Evolutionary conservation across 2,329 filamentous ascomycete species (phyloP), one percentile per base, ranked within the genome.

Genomic region (Scleromitrula shiraiana): DNA sequence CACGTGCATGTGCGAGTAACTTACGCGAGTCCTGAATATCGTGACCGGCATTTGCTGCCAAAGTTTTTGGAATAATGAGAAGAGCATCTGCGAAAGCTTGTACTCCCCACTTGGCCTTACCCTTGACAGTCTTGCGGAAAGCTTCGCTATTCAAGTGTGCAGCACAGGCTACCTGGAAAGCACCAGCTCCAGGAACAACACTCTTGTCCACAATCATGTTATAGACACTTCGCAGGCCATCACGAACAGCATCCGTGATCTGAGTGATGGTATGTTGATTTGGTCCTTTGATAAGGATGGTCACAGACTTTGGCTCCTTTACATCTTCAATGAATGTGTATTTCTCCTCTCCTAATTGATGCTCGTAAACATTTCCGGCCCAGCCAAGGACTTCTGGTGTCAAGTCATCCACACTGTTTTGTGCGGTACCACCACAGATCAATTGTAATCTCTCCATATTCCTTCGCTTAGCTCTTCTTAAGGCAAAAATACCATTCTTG

Each of bases 161-260:
- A 20, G 90, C 88, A 60, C 88, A 95, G 26, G 93, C 90, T 38
- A 98, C 83, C 69, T 98, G 93, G 80, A 95, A 98, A 41, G 93
- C 88, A 60, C 93, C 93, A 50, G 82, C 93, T 50, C 93, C 93
- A 1, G 93, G 93, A 22, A 98, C 88, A 17, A 98, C 93, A 58
- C 86, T 91, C 70, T 84, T 82, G 67, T 98, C 93, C n/a, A 97
- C 91, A 66, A 98, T 97, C 76, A 95, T 95, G 75, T 98, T 98
- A 79, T 96, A 97, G 41, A 97, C 93, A 65, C 88, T 95, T 64
- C 93, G 82, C 58, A 98, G 77, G 53, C 93, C 93, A 65, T 98
- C 93, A 46, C 93, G 82, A 37, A 97, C 93, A 2, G 93, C 93
- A 65, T 98, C 93, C 56, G 89, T 95, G 63, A 98, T 89, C 69